Evolutionary conservation across 352 stramenopile species (phyloP), one percentile per base, ranked within the genome.

Genomic region (Phytophthora cajani): DNA sequence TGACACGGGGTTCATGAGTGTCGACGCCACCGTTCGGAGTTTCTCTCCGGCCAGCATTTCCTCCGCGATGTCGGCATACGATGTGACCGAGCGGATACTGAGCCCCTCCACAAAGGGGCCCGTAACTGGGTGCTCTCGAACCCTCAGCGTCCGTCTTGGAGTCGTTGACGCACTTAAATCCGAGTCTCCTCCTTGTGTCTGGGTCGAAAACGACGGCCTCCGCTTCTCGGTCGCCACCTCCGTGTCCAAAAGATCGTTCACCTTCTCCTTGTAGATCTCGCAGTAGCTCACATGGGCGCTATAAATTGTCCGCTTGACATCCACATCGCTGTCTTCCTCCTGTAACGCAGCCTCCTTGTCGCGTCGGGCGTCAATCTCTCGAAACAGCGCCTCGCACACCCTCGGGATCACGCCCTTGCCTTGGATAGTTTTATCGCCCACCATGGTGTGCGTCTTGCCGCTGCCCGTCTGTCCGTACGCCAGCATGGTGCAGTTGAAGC

Each of bases 1-100:
- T 0, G 93, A 99, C 2, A 95, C 93, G 1, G 92, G 68, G 81
- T 99, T 99, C 97, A 99, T 99, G 2, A 98, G 80, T 17, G 97
- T 99, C 10, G 92, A 88, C 0, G 94, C 97, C 6, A 99, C 95
- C 2, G 92, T 98, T 11, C 97, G 74, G 36, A 99, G 93, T 64
- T 98, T 98, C 64, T 99, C 98, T 7, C 97, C 97, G 10, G 85
- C 80, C 0, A 92, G 58, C 74, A 95, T 88, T 55, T 94, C 87
- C 30, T 92, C 83, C 0, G 78, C 76, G 36, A 95, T 94, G 52
- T 97, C 89, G 0, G 86, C 84, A 58, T 97, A 97, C 32, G 81
- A 93, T 1, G 74, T 78, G 23, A 97, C 90, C 0, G 87, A 79
- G 0, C 80, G 77, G 12, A 75, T 80, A 49, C 82, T 94, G 51